These are phyloP conservation scores for Fraxinus sp. DNA, from an alignment of 305 asterid species.

Conservation along the genomic window DNA sequence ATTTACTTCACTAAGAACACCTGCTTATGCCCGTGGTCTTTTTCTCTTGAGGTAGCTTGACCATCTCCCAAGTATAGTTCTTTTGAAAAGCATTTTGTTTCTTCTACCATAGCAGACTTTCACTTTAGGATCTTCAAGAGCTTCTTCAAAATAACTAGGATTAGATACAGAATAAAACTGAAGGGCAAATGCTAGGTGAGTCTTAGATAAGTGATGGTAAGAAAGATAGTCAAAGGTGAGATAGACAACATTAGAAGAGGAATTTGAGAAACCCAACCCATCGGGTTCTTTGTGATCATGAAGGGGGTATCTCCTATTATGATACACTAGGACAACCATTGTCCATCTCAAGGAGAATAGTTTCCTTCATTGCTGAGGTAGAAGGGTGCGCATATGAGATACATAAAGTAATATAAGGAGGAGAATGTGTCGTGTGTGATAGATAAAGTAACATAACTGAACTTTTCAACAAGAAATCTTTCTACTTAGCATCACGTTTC, in stretches of 20 bases:
- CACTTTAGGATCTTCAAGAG: not conserved
- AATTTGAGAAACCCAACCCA: not conserved
- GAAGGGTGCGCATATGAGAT: not conserved
- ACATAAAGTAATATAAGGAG: not conserved
- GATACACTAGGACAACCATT: not conserved
- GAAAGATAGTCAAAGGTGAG: not conserved
- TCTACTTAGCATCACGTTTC: not conserved
- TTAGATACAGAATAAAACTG: not conserved
- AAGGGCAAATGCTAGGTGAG: not conserved
- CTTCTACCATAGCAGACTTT: not conserved
- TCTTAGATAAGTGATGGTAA: not conserved
- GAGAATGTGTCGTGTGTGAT: not conserved
- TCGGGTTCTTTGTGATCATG: not conserved
- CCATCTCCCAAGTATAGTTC: not conserved
- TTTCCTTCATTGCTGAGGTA: not conserved
- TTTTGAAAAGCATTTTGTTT: not conserved
- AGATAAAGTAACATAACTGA: not conserved
- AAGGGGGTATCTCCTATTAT: not conserved
- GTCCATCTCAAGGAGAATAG: not conserved
- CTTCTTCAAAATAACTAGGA: not conserved
- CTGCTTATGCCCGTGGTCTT: not conserved
- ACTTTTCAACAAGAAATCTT: not conserved
- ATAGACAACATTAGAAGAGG: not conserved
- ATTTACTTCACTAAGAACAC: not conserved
- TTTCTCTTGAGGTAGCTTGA: not conserved